Evolutionary conservation across 352 stramenopile species (phyloP).

Genomic region (Phytophthora boehmeriae): DNA sequence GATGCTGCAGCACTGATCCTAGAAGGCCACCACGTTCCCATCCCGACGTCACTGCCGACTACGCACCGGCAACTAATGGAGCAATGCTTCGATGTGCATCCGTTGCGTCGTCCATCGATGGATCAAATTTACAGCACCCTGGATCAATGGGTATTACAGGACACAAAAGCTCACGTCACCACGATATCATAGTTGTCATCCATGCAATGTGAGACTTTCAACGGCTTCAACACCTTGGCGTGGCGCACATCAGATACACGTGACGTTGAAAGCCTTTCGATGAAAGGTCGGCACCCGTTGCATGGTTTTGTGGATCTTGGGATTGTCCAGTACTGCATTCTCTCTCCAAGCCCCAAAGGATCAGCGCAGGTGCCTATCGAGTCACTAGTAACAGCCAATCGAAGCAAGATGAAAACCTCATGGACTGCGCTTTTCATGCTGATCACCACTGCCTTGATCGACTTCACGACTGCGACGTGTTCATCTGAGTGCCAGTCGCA

Average conservation of each 20-base stretch:
- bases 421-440: slow-evolving; percentile 26
- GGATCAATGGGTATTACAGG: slow-evolving; percentile 59
- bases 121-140: slow-evolving; percentile 69
- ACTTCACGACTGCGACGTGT: slow-evolving; percentile 23
- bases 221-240: slow-evolving; percentile 6
- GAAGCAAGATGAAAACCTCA: slow-evolving; percentile 34
- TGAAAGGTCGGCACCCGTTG: slow-evolving; percentile 10
- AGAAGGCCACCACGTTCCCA: slow-evolving; percentile 70
- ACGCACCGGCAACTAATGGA: slow-evolving; percentile 62
- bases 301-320: slow-evolving; percentile 7
- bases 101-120: slow-evolving; percentile 62
- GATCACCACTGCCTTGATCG: slow-evolving; percentile 7
- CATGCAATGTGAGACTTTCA: not conserved
- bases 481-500: slow-evolving; percentile 43
- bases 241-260: slow-evolving; percentile 31
- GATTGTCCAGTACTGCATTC: slow-evolving; percentile 16
- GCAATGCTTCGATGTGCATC: slow-evolving; percentile 65
- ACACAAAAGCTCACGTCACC: slow-evolving; percentile 42
- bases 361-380: slow-evolving; percentile 3
- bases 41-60: slow-evolving; percentile 43
- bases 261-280: too few relatives aligned
- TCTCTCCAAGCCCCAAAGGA: slow-evolving; percentile 1
- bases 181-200: not conserved
- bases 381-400: slow-evolving; percentile 2
- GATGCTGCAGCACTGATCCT: slow-evolving; percentile 64